phyloP scores from a whole-genome alignment of 257 asterid genomes.

The Solanum sitiens region DNA sequence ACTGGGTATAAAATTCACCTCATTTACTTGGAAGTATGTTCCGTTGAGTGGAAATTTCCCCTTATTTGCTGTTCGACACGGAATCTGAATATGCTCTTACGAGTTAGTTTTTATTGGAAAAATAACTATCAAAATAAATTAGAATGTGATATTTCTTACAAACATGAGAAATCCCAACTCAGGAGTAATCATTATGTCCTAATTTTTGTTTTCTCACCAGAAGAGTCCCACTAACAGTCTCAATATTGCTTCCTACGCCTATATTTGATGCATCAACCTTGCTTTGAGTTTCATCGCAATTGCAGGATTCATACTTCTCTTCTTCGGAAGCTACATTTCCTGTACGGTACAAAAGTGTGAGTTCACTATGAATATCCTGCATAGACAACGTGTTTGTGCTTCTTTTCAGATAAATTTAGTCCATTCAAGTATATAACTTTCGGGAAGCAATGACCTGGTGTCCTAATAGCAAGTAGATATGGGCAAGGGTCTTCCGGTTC shows the following conservation, averaged over 20 bases:
- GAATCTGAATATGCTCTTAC: conserved; percentile 6
- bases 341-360: not conserved
- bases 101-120: not conserved
- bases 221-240: conserved; percentile 15
- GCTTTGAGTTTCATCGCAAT: not conserved
- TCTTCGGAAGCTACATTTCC: not conserved
- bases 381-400: not conserved
- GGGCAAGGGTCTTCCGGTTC: conserved; percentile 10
- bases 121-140: not conserved
- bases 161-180: not conserved
- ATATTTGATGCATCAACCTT: not conserved
- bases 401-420: not conserved
- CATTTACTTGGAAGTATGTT: conserved; percentile 22
- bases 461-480: conserved; percentile 19
- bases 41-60: conserved; percentile 25
- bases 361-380: not conserved
- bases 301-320: not conserved
- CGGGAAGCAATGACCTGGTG: conserved; percentile 6
- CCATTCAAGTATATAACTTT: not conserved
- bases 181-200: not conserved
- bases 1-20: conserved; percentile 7
- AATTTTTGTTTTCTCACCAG: conserved; percentile 9
- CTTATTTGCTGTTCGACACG: conserved; percentile 13
- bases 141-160: not conserved
- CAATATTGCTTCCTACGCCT: not conserved